A percentile compares a stretch with the other conserved stretches of the same genome.
Evolutionary conservation across 148 eudicot species (phyloP).

Genomic region (Silene conica): DNA sequence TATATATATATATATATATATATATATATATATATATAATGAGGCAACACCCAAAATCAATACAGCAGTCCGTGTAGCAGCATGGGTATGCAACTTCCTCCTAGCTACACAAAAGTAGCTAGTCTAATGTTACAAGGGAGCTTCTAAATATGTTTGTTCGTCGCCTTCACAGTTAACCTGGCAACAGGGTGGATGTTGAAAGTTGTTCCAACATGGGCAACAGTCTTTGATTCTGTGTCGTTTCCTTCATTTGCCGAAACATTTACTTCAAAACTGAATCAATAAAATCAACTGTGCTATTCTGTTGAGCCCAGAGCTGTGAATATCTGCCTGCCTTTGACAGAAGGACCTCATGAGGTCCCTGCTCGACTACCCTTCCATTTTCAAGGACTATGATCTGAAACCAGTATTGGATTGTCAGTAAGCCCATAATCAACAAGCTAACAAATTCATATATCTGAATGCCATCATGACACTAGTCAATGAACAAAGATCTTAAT

Average conservation of each 20-base stretch:
- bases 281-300: constrained; percentile 52
- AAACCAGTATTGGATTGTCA: constrained; percentile 13
- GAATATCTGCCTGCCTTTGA: constrained; percentile 78
- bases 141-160: background rate
- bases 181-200: background rate
- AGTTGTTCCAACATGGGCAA: background rate
- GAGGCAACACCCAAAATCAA: no score
- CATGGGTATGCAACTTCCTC: background rate
- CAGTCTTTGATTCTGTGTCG: background rate
- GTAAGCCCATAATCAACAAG: background rate
- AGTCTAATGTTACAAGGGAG: background rate
- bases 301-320: constrained; percentile 95
- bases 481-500: background rate
- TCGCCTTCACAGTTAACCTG: background rate
- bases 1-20: no score
- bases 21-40: no score
- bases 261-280: constrained; percentile 45
- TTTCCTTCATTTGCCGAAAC: background rate
- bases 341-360: constrained; percentile 76
- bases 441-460: background rate
- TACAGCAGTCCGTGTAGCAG: no score
- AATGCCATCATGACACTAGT: background rate
- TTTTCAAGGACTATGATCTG: constrained; percentile 92
- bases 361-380: constrained; percentile 93
- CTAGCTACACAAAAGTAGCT: background rate